Conservation (phyloP, 495 filamentous ascomycete species). For the Friedmanniomyces simplex region DNA sequence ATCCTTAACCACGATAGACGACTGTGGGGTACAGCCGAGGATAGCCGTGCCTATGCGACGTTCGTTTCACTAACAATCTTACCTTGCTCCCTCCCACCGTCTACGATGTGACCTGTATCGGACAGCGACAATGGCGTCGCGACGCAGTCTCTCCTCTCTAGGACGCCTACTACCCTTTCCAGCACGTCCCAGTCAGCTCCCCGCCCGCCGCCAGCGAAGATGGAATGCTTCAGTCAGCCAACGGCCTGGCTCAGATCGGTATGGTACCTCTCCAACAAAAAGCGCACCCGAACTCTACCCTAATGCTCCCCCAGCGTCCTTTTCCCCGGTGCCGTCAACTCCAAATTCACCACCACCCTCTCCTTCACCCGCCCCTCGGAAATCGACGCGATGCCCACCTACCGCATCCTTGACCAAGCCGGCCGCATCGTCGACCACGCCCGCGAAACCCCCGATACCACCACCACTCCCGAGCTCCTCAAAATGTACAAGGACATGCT, state of each 20-base stretch:
- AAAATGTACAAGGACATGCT: constrained; percentile 60
- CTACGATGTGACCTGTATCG: background rate
- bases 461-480: constrained; percentile 56
- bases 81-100: background rate
- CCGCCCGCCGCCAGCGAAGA: constrained; percentile 24
- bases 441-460: constrained; percentile 49
- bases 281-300: background rate
- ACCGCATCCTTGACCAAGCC: constrained; percentile 75
- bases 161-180: too few species aligned
- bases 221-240: constrained; percentile 53
- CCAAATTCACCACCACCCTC: constrained; percentile 74
- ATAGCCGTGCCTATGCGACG: background rate
- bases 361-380: constrained; percentile 60
- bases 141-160: background rate
- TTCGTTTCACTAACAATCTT: background rate
- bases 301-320: constrained; percentile 46
- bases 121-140: constrained; percentile 6
- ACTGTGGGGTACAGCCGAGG: background rate
- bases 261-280: constrained; percentile 11
- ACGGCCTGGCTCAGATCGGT: constrained; percentile 58
- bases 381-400: constrained; percentile 66
- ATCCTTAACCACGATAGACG: too few species aligned
- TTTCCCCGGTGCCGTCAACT: constrained; percentile 90
- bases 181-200: too few species aligned
- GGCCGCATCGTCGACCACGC: constrained; percentile 66